Evolutionary conservation across 495 filamentous ascomycete genomes (phyloP), one percentile per base, ranked within the genome.

Genomic region (Aspergillus leporis): DNA sequence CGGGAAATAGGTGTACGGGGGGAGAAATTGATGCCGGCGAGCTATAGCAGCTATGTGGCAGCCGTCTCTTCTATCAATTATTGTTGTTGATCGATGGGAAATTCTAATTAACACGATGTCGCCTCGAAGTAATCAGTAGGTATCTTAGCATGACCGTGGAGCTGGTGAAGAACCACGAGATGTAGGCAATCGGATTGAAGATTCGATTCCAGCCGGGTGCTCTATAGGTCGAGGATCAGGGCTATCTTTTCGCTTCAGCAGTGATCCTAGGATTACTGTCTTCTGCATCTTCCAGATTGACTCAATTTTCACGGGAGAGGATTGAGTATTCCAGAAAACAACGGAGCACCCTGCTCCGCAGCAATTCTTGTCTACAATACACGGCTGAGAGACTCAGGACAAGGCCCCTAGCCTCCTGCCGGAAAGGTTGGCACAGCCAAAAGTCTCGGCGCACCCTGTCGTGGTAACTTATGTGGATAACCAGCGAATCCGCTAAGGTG

Each of bases 281-380:
- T 28, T 28, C 25, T 36, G 34, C 8, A 12, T 12, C 34, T 45
- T n/a, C 19, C 18, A 14, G 19, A 45, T 18, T 21, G 7, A 12
- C 2, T 45, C 18, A 14, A 45, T 8, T 6, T n/a, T n/a, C n/a
- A n/a, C n/a, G n/a, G n/a, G n/a, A n/a, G n/a, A n/a, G n/a, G n/a
- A n/a, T n/a, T n/a, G n/a, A n/a, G n/a, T 19, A 21, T 18, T 2
- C n/a, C n/a, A 21, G 3, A 21, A 2, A n/a, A 45, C 14, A 21
- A 19, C 50, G 50, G 50, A 52, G 30, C 31, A 52, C 50, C 31
- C 18, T 52, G 3, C n/a, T 52, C 50, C 50, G 50, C 38, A 21
- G 28, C 1, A 36, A 22, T n/a, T 52, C 31, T 16, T 19, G 8
- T 52, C 14, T 36, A 18, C 31, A 6, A 28, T 8, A 34, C n/a